Evolutionary conservation across 2,329 filamentous ascomycete genomes (phyloP).

Genomic region (Paraconiothyrium brasiliense): DNA sequence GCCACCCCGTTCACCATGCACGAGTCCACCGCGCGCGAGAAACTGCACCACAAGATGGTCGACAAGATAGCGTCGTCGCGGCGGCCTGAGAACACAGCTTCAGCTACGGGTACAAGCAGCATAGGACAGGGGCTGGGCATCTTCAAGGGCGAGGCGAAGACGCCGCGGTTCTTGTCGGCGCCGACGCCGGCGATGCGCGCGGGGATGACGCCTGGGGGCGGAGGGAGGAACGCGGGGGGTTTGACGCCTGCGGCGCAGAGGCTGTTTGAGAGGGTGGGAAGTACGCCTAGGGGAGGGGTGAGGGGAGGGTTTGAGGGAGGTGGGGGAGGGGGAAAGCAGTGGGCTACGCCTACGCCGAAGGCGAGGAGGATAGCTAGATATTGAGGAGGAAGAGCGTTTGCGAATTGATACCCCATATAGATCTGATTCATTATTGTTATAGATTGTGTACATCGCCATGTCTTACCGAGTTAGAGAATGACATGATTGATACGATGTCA

Average conservation of each 20-base stretch:
- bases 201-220: slow-evolving; percentile 32
- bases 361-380: slow-evolving; percentile 30
- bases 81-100: slow-evolving; percentile 6
- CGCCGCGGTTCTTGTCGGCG: slow-evolving; percentile 74
- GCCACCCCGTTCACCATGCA: slow-evolving; percentile 73
- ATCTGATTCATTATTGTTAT: neutral
- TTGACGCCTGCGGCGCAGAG: slow-evolving; percentile 76
- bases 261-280: slow-evolving; percentile 50
- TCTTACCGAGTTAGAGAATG: too few species aligned
- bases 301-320: slow-evolving; percentile 32
- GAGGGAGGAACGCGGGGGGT: slow-evolving; percentile 63
- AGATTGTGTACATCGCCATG: too few species aligned
- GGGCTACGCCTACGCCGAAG: slow-evolving; percentile 40
- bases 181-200: slow-evolving; percentile 75
- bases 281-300: slow-evolving; percentile 30
- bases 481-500: neutral
- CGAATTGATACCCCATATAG: slow-evolving; percentile 10
- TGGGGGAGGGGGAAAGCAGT: slow-evolving; percentile 28
- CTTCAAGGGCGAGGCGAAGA: slow-evolving; percentile 42
- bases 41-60: slow-evolving; percentile 73
- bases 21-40: slow-evolving; percentile 79
- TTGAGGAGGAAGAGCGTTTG: neutral
- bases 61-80: slow-evolving; percentile 30
- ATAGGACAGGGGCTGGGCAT: slow-evolving; percentile 36
- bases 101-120: slow-evolving; percentile 50